Percentiles rank a stretch among this genome's conserved stretches.
phyloP scores from a whole-genome alignment of 768 basidiomycete genomes.

The Termitomyces sp. region DNA sequence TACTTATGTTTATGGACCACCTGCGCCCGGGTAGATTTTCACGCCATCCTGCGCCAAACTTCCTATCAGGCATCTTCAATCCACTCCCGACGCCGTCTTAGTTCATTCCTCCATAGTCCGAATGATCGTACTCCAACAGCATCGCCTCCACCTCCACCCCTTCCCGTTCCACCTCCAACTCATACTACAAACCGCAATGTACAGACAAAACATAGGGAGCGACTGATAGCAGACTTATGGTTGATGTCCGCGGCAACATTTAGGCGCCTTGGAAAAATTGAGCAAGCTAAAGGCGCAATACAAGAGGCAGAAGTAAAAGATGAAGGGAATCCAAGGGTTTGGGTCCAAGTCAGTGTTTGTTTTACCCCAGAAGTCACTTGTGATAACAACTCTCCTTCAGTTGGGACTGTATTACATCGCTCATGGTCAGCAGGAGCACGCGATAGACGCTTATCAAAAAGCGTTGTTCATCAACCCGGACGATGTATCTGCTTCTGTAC shows the following conservation, averaged over 20 bases:
- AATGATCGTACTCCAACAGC: slow-evolving; percentile 30
- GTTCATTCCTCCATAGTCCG: slow-evolving; percentile 39
- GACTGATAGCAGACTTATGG: slow-evolving; percentile 85
- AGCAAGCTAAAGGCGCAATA: slow-evolving; percentile 86
- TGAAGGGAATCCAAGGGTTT: slow-evolving; percentile 82
- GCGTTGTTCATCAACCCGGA: slow-evolving; percentile 84
- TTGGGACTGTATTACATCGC: slow-evolving; percentile 71
- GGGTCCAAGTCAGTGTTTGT: slow-evolving; percentile 72
- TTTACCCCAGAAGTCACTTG: neutral
- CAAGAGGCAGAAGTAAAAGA: slow-evolving; percentile 93
- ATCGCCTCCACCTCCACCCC: slow-evolving; percentile 36
- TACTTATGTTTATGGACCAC: neutral
- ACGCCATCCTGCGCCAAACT: slow-evolving; percentile 54
- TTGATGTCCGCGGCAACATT: slow-evolving; percentile 93
- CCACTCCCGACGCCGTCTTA: slow-evolving; percentile 66
- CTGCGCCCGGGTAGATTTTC: slow-evolving; percentile 48
- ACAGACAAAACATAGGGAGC: slow-evolving; percentile 50
- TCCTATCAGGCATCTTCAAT: slow-evolving; percentile 76
- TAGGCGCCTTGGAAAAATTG: slow-evolving; percentile 81
- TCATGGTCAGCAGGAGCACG: slow-evolving; percentile 50
- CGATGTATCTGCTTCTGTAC: slow-evolving; percentile 71
- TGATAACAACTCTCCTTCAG: slow-evolving; percentile 27
- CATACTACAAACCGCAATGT: slow-evolving; percentile 32
- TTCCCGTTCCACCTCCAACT: slow-evolving; percentile 36
- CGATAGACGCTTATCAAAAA: slow-evolving; percentile 77